These are phyloP conservation scores for Ceratocystis variospora DNA, from an alignment of 2,329 filamentous ascomycete genomes.

Conservation along the genomic window DNA sequence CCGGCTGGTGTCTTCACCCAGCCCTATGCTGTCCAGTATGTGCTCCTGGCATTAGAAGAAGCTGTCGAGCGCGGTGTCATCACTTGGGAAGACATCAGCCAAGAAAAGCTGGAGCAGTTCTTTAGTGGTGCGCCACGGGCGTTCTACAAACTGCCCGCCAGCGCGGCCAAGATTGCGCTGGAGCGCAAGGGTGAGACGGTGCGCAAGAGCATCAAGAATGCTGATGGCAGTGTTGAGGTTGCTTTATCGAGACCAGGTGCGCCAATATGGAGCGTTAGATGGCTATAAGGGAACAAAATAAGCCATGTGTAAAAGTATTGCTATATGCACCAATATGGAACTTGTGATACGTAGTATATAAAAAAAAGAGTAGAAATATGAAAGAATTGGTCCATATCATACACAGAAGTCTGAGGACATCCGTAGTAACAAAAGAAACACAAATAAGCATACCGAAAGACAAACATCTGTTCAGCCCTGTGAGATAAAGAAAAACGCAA, in stretches of 20 bases:
- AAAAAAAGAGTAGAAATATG: background rate
- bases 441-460: too few species aligned
- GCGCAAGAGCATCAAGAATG: slow-evolving; percentile 28
- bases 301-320: background rate
- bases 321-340: too few species aligned
- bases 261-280: slow-evolving; percentile 31
- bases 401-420: background rate
- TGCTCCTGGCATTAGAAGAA: slow-evolving; percentile 48
- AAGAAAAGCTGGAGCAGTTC: slow-evolving; percentile 42
- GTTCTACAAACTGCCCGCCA: slow-evolving; percentile 36
- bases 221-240: slow-evolving; percentile 30
- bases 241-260: slow-evolving; percentile 32
- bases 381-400: background rate
- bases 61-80: slow-evolving; percentile 43
- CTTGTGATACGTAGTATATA: too few species aligned
- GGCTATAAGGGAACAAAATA: slow-evolving; percentile 22
- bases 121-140: slow-evolving; percentile 37
- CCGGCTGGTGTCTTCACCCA: slow-evolving; percentile 72
- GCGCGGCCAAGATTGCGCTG: slow-evolving; percentile 26
- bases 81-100: slow-evolving; percentile 37
- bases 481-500: background rate
- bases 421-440: slow-evolving; percentile 1
- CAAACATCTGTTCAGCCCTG: too few species aligned
- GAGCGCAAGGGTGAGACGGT: slow-evolving; percentile 33
- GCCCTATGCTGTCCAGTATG: slow-evolving; percentile 51